These are phyloP conservation scores for Solanum pennellii DNA, from an alignment of 257 asterid species.

Conservation along the genomic window DNA sequence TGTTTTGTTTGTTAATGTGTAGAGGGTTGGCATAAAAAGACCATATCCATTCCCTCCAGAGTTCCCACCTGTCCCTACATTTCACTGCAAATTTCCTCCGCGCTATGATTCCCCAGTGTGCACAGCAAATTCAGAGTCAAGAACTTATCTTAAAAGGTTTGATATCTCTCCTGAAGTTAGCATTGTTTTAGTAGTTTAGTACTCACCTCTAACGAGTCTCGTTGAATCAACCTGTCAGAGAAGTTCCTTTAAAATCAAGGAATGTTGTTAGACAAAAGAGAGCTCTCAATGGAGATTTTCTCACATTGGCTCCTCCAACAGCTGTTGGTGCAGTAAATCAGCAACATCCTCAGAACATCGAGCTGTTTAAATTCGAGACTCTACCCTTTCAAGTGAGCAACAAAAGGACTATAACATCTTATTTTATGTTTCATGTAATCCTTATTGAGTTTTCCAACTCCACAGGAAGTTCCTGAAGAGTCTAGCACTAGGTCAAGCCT, in stretches of 20 bases:
- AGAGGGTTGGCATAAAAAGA: conserved; percentile 60
- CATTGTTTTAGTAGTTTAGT: background rate
- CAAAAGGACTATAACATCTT: background rate
- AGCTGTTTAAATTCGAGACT: conserved; percentile 15
- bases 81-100: conserved; percentile 15
- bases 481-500: conserved; percentile 11
- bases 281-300: conserved; percentile 50
- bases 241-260: conserved; percentile 24
- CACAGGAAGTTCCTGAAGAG: conserved; percentile 32
- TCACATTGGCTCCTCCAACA: conserved; percentile 71
- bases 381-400: conserved; percentile 29
- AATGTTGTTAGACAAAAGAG: conserved; percentile 12
- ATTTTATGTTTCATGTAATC: background rate
- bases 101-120: conserved; percentile 5
- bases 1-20: conserved; percentile 10
- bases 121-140: conserved; percentile 18
- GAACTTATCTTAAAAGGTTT: conserved; percentile 35
- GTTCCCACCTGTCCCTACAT: conserved; percentile 22
- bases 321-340: conserved; percentile 9
- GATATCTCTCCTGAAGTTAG: background rate
- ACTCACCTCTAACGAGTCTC: background rate
- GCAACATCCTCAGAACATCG: conserved; percentile 1
- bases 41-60: conserved; percentile 38
- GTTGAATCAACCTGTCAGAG: conserved; percentile 22
- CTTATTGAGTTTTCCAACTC: background rate